These are phyloP conservation scores for Aspergillus bertholletiae DNA, from an alignment of 495 filamentous ascomycete genomes.

Conservation along the genomic window DNA sequence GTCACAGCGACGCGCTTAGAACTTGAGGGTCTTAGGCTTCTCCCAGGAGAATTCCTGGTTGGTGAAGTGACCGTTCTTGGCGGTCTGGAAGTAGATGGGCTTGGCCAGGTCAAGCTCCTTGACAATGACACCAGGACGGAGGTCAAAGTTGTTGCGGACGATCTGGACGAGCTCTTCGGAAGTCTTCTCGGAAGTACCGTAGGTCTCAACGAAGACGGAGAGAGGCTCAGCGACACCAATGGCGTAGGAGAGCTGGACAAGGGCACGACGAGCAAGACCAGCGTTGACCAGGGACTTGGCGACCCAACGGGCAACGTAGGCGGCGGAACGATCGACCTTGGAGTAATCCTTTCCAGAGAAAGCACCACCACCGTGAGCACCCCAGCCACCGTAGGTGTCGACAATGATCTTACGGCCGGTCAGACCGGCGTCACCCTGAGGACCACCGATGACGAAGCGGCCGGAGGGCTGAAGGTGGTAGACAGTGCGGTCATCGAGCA, in stretches of 20 bases:
- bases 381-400: constrained; percentile 99
- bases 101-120: constrained; percentile 91
- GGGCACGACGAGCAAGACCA: constrained; percentile 80
- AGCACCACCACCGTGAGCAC: constrained; percentile 98
- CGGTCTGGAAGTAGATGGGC: constrained; percentile 97
- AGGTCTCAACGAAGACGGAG: constrained; percentile 68
- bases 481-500: constrained; percentile 85
- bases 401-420: constrained; percentile 99
- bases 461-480: constrained; percentile 99
- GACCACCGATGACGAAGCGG: constrained; percentile 97
- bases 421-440: constrained; percentile 97
- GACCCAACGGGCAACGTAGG: constrained; percentile 96
- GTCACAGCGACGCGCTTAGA: constrained; percentile 51
- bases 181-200: constrained; percentile 66
- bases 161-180: constrained; percentile 93
- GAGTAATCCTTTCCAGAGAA: constrained; percentile 99
- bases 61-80: constrained; percentile 99
- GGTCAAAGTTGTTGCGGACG: constrained; percentile 92
- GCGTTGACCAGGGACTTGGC: constrained; percentile 94
- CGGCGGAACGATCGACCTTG: constrained; percentile 98
- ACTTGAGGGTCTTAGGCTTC: constrained; percentile 90
- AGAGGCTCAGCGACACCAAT: constrained; percentile 98
- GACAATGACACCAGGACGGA: constrained; percentile 96
- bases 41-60: constrained; percentile 98
- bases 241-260: constrained; percentile 98